These are phyloP conservation scores for Termitomyces sp. DNA, from an alignment of 768 basidiomycete genomes.

Conservation along the genomic window DNA sequence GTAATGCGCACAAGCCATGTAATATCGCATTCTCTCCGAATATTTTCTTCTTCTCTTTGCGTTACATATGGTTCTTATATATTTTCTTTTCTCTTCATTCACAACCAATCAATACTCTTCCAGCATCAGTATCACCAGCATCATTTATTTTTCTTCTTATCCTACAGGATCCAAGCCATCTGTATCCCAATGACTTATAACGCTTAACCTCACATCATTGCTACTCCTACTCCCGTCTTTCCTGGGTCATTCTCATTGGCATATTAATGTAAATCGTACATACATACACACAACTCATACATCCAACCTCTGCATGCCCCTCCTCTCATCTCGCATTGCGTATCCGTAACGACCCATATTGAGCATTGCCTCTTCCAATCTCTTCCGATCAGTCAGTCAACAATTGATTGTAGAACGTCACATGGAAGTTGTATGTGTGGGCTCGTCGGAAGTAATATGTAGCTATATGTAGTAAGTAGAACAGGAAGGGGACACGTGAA, in stretches of 20 bases:
- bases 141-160: constrained; percentile 1
- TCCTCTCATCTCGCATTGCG: neutral
- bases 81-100: neutral
- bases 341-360: neutral
- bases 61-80: neutral
- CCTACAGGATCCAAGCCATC: neutral
- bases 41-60: constrained; percentile 5
- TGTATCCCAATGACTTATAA: neutral
- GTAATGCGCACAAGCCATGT: neutral
- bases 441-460: neutral
- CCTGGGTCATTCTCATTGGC: neutral
- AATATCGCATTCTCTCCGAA: neutral
- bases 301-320: neutral
- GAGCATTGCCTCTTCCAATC: neutral
- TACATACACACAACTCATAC: neutral
- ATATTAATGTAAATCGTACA: constrained; percentile 13
- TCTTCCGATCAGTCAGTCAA: neutral
- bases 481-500: too few species aligned
- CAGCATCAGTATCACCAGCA: constrained; percentile 7
- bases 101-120: neutral
- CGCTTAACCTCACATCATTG: neutral
- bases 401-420: constrained; percentile 6
- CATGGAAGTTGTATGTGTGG: neutral
- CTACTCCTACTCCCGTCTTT: neutral
- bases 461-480: neutral